Evolutionary conservation across 371 early-diverging fungal genomes (phyloP), one percentile per base, ranked within the genome.

Genomic region (Mortierella sp.): DNA sequence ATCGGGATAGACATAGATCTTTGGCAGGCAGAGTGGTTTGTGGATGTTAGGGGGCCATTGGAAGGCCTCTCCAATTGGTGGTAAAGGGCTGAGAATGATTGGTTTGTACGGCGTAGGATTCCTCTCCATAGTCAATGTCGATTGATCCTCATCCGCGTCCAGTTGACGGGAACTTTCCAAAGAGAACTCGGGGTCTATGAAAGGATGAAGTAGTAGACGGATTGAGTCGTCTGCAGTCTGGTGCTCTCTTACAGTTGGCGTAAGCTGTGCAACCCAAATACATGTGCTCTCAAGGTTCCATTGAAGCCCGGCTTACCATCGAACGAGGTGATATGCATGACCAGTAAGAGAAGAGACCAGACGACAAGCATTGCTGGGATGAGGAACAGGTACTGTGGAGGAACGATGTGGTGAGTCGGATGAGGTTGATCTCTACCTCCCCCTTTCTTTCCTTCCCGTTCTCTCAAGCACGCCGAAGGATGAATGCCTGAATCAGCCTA

Each of bases 1-100:
- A 9, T 66, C 66, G 3, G 84, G 83, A 59, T 86, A 86, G 14
- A 86, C 87, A 68, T 81, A 86, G 48, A 86, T 86, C 53, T 84
- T 84, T 42, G 85, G 85, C 71, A 71, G 61, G 58, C 85, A 86
- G 7, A 84, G 64, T 1, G 85, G 81, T 54, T 80, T 67, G 30
- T 80, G 81, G 26, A 86, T 46, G 27, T 78, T 81, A 39, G 81
- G 71, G 14, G 87, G 87, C 85, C 87, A 84, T 51, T 1, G 8
- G 47, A 34, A 58, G 7, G 27, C 16, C 18, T 53, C 50, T 1
- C 14, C 27, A 19, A 47, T 58, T 14, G 28, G 53, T 3, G 66
- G 66, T 2, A 66, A 47, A 54, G 66, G 59, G n/a, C 47, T 42
- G 48, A 66, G 66, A 45, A 43, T 24, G 23, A 66, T 58, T 5